Base-by-base conservation (phyloP, 306 rosid species). In the Lathyrus tuberosus region DNA sequence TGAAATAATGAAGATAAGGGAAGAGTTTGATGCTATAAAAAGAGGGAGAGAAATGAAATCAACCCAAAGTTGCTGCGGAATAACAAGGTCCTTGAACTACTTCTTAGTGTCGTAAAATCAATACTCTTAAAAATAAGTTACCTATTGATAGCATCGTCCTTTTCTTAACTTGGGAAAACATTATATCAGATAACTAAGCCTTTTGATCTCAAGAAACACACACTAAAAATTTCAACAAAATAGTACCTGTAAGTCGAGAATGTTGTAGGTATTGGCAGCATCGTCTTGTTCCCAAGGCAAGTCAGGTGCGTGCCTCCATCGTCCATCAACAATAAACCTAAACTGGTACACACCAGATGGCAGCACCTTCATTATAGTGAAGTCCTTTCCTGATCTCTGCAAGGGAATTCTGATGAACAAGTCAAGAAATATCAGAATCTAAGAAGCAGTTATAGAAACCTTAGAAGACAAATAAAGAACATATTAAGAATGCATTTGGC, bases 281-380 rank as follows among this genome's bases (percentile, higher is more conserved):
- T 91, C 99, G 62, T 94, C 99, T 60, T 82, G 85, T 43, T 87
- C 78, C 83, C 86, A 83, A 49, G 96, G 96, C 71, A 89, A 83
- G 70, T 94, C 97, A 65, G 88, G 97, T 52, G 92, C 75, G 26
- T 76, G 79, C 82, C 91, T 87, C 97, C 96, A 84, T 77, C 78
- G 89, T 49, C 99, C 99, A 82, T 94, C 99, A 57, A 88, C 97
- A 68, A 91, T 65, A 84, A 94, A 94, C 70, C 95, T 87, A 79
- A 87, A 94, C 81, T 91, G 99, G 83, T 91, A 94, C 71, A 94
- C 95, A 83, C 97, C 99, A 38, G 99, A 91, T n/a, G 99, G 91
- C 70, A 94, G 84, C 59, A 94, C 99, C 77, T 91, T 91, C 96
- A 94, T 84, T 43, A 91, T 84, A 5, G 96, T 83, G 76, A 91